These are phyloP conservation scores for Cytidiella melzeri DNA, from an alignment of 768 basidiomycete genomes.

Conservation along the genomic window DNA sequence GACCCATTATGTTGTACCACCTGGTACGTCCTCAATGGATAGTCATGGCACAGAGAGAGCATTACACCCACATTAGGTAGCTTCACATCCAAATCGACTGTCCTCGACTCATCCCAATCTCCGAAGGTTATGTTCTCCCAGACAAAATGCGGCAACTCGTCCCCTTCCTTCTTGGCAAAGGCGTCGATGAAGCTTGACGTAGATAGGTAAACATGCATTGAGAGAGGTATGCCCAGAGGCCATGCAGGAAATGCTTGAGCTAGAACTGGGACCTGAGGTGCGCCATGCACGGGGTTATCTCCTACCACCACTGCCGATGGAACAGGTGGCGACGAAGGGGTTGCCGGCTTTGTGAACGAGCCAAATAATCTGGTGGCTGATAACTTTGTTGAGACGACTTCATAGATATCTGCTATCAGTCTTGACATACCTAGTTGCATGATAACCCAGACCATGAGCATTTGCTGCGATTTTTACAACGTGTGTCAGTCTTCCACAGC, in stretches of 20 bases:
- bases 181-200: constrained; percentile 51
- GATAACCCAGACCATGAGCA: constrained; percentile 57
- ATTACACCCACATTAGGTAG: constrained; percentile 55
- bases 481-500: too few species aligned
- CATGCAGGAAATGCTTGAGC: constrained; percentile 50
- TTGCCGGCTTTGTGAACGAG: constrained; percentile 28
- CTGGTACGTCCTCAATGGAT: constrained; percentile 33
- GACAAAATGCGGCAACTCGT: constrained; percentile 57
- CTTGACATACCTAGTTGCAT: constrained; percentile 54
- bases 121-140: constrained; percentile 80
- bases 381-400: too few species aligned
- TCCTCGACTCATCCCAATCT: constrained; percentile 60
- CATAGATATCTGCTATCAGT: too few species aligned
- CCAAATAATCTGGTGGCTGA: constrained; percentile 41
- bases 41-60: too few species aligned
- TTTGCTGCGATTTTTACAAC: constrained; percentile 56
- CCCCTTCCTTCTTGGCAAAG: constrained; percentile 48
- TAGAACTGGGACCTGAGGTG: constrained; percentile 24
- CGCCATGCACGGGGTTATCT: constrained; percentile 6
- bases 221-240: constrained; percentile 51
- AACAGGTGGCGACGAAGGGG: constrained; percentile 29
- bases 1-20: constrained; percentile 73
- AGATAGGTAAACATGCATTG: constrained; percentile 71
- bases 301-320: constrained; percentile 2
- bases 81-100: constrained; percentile 50